Conservation (phyloP, 306 rosid species). For the Pterocarpus santalinus region DNA sequence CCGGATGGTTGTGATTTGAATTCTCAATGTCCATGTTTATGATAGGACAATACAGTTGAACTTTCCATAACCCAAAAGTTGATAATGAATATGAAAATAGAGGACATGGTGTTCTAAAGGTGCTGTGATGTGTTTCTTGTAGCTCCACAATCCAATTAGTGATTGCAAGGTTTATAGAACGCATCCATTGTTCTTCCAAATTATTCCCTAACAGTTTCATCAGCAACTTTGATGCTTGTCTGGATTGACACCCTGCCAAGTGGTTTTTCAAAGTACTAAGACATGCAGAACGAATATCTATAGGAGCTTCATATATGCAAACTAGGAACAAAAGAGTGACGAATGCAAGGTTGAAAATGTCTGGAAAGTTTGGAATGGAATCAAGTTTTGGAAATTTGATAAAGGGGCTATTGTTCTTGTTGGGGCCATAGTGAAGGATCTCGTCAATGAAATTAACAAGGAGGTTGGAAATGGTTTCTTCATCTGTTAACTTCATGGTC, state of each 20-base stretch:
- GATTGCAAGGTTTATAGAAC: slow-evolving; percentile 84
- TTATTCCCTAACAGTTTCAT: slow-evolving; percentile 86
- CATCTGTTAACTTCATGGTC: slow-evolving; percentile 48
- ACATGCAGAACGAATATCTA: slow-evolving; percentile 63
- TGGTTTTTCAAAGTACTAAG: slow-evolving; percentile 60
- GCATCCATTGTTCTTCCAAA: slow-evolving; percentile 91
- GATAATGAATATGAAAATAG: slow-evolving; percentile 79
- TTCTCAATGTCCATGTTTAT: slow-evolving; percentile 73
- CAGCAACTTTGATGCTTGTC: slow-evolving; percentile 60
- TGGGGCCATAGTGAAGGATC: slow-evolving; percentile 81
- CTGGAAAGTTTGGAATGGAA: slow-evolving; percentile 54
- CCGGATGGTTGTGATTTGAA: slow-evolving; percentile 43
- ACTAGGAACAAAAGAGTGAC: slow-evolving; percentile 75
- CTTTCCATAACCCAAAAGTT: slow-evolving; percentile 77
- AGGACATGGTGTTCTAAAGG: slow-evolving; percentile 72
- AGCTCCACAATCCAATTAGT: slow-evolving; percentile 83
- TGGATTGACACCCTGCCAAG: slow-evolving; percentile 56
- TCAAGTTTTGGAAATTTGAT: slow-evolving; percentile 64
- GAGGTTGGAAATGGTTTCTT: slow-evolving; percentile 62
- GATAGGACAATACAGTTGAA: slow-evolving; percentile 87
- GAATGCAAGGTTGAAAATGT: slow-evolving; percentile 73
- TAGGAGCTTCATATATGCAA: slow-evolving; percentile 86
- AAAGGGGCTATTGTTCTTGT: slow-evolving; percentile 47
- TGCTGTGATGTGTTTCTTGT: slow-evolving; percentile 49
- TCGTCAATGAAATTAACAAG: slow-evolving; percentile 70